A percentile compares a stretch with the other conserved stretches of the same genome.
These are phyloP conservation scores for Solanum aculeatissimum DNA, from an alignment of 305 asterid genomes.

Conservation along the genomic window DNA sequence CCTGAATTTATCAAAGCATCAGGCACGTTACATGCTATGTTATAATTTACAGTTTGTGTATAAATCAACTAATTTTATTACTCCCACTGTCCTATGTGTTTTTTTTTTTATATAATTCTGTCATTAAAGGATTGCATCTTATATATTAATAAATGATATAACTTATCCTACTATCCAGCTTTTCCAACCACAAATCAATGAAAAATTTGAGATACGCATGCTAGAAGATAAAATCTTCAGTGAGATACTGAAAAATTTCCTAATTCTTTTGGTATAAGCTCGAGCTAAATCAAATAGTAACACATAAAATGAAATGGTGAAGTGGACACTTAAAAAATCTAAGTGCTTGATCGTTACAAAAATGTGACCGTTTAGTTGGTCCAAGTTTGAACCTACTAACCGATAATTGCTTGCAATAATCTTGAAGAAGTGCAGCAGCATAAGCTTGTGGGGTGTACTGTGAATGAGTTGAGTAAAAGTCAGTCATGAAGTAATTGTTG, in stretches of 20 bases:
- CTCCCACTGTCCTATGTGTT: too few species aligned
- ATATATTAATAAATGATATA: not conserved
- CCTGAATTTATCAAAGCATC: constrained; percentile 14
- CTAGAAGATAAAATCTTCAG: not conserved
- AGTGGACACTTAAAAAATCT: not conserved
- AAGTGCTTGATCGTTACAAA: not conserved
- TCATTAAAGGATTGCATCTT: not conserved
- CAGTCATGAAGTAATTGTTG: constrained; percentile 77
- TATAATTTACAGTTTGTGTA: too few species aligned
- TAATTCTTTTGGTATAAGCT: too few species aligned
- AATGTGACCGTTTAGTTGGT: not conserved
- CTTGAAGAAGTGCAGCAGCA: constrained; percentile 67
- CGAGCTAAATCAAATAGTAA: too few species aligned
- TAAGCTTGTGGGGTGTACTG: constrained; percentile 51
- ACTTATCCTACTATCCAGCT: not conserved
- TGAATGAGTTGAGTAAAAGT: constrained; percentile 51
- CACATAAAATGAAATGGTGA: not conserved
- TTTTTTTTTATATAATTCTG: not conserved
- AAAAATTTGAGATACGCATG: not conserved
- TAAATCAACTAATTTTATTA: too few species aligned
- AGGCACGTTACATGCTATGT: not conserved
- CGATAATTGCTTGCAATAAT: constrained; percentile 48
- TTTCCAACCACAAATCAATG: not conserved
- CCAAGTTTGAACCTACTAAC: constrained; percentile 8
- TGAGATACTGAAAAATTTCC: not conserved